Conservation (phyloP, 2,329 filamentous ascomycete species). For the Fusarium concolor region DNA sequence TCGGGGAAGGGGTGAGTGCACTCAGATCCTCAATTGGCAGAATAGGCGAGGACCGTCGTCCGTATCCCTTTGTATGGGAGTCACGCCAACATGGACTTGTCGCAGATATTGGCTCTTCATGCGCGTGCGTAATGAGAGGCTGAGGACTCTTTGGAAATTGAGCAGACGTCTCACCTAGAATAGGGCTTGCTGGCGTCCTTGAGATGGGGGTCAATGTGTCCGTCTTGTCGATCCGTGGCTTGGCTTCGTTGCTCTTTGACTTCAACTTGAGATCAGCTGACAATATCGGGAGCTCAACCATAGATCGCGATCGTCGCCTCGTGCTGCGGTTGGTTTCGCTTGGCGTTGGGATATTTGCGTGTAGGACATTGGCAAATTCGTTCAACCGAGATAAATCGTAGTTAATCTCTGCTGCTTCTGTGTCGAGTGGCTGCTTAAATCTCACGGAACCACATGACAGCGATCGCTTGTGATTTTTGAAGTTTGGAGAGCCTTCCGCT, state of each 20-base stretch:
- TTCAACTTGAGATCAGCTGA: constrained; percentile 14
- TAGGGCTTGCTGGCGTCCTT: constrained; percentile 14
- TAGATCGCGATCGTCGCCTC: constrained; percentile 44
- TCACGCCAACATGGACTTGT: constrained; percentile 15
- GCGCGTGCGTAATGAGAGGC: neutral
- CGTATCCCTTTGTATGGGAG: constrained; percentile 15
- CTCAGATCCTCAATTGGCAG: constrained; percentile 55
- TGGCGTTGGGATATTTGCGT: constrained; percentile 13
- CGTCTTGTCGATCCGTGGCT: constrained; percentile 5
- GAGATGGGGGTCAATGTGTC: neutral
- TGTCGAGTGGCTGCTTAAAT: constrained; percentile 61
- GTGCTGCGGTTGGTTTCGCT: constrained; percentile 31
- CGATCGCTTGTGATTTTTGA: constrained; percentile 59
- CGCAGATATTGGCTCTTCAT: constrained; percentile 12
- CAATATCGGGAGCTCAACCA: constrained; percentile 42
- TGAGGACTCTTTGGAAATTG: constrained; percentile 22
- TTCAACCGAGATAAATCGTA: constrained; percentile 59
- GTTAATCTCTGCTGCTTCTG: constrained; percentile 58
- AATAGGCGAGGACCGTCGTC: constrained; percentile 63
- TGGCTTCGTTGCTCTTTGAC: constrained; percentile 7
- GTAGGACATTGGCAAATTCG: constrained; percentile 44
- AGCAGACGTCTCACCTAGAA: neutral
- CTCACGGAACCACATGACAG: constrained; percentile 62
- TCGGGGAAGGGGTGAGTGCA: constrained; percentile 50
- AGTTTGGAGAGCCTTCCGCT: constrained; percentile 52